phyloP scores from a whole-genome alignment of 2,329 filamentous ascomycete species.

The Thermothelomyces thermophilus region DNA sequence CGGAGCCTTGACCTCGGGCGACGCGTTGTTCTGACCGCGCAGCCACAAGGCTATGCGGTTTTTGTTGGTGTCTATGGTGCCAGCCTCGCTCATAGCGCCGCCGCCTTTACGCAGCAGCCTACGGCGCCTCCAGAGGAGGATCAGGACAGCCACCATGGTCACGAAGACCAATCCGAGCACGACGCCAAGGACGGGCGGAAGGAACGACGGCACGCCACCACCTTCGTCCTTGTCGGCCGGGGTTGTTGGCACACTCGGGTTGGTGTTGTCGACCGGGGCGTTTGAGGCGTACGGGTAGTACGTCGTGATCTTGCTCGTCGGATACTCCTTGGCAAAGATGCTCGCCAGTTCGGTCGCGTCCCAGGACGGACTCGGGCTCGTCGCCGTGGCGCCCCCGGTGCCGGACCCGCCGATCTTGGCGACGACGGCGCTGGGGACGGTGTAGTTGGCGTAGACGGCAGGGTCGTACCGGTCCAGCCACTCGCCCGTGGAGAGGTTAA shows the following conservation, averaged over 20 bases:
- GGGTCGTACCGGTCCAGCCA: conserved; percentile 70
- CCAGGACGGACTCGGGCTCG: conserved; percentile 56
- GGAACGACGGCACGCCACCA: conserved; percentile 46
- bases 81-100: conserved; percentile 32
- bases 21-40: conserved; percentile 33
- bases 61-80: conserved; percentile 41
- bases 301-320: conserved; percentile 47
- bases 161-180: conserved; percentile 53
- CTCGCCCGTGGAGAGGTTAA: conserved; percentile 61
- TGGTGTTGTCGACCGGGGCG: conserved; percentile 27
- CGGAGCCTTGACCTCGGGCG: conserved; percentile 35
- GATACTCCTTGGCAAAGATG: conserved; percentile 52
- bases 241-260: conserved; percentile 19
- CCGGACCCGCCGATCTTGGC: conserved; percentile 60
- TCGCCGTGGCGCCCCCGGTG: conserved; percentile 63
- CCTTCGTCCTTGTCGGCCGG: conserved; percentile 21
- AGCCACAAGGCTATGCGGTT: conserved; percentile 49
- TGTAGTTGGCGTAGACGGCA: conserved; percentile 55
- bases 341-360: conserved; percentile 39
- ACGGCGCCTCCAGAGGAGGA: conserved; percentile 48
- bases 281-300: conserved; percentile 54
- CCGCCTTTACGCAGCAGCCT: conserved; percentile 35
- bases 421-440: conserved; percentile 58
- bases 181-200: conserved; percentile 56
- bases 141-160: conserved; percentile 43